Conservation (phyloP, 345 rosid species). For the Pelargonium nanum region DNA sequence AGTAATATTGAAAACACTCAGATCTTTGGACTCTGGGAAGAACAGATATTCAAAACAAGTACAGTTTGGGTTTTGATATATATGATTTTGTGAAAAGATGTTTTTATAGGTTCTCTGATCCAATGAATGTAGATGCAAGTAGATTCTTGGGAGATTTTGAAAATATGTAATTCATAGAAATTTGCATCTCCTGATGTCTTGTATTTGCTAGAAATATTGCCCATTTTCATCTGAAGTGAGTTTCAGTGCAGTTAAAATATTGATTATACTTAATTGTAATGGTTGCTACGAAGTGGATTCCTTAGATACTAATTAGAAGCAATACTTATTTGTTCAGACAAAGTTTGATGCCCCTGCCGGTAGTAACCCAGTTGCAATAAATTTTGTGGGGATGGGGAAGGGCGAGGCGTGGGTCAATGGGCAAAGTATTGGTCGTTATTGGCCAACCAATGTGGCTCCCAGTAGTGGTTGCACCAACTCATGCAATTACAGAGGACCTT, state of each 20-base stretch:
- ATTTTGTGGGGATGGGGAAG: constrained; percentile 83
- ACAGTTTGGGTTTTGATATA: neutral
- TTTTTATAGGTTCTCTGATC: neutral
- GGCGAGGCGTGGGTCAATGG: constrained; percentile 98
- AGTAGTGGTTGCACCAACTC: constrained; percentile 50
- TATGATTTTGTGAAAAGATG: neutral
- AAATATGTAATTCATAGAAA: neutral
- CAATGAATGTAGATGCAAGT: neutral
- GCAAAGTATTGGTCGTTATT: constrained; percentile 88
- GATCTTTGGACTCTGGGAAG: too few species aligned
- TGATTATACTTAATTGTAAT: too few species aligned
- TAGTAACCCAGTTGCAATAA: constrained; percentile 59
- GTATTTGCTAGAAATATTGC: neutral
- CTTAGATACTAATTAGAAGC: constrained; percentile 7
- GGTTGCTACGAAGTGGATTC: neutral
- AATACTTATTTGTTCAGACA: constrained; percentile 34
- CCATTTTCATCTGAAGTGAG: neutral
- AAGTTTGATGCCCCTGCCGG: constrained; percentile 66
- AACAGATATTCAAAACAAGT: neutral
- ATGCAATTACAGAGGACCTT: constrained; percentile 73
- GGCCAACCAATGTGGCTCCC: constrained; percentile 57
- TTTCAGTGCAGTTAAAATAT: neutral
- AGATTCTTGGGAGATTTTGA: neutral
- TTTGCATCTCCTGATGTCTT: neutral
- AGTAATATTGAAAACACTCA: too few species aligned